These are phyloP conservation scores for Ophiognomonia clavigignenti-juglandacearum DNA, from an alignment of 2,329 filamentous ascomycete species.

Conservation along the genomic window DNA sequence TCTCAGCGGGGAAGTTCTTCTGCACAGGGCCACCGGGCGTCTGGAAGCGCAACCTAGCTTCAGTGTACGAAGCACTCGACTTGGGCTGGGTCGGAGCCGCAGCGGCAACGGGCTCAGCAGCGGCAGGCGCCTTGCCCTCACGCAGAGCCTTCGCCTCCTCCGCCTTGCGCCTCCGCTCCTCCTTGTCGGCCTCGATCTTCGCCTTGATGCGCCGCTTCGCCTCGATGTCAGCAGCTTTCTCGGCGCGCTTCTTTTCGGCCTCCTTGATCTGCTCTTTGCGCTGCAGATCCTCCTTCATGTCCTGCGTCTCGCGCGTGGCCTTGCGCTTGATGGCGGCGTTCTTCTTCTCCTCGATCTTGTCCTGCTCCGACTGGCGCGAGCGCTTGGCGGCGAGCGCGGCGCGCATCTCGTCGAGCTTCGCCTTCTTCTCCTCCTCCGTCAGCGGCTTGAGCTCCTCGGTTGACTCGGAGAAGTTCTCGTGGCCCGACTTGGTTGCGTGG, in stretches of 20 bases:
- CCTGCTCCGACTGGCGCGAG: conserved; percentile 60
- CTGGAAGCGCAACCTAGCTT: conserved; percentile 78
- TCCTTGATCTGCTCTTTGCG: conserved; percentile 92
- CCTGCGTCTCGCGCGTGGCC: conserved; percentile 82
- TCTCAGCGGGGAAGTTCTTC: conserved; percentile 85
- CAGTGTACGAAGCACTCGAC: conserved; percentile 67
- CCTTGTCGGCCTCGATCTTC: conserved; percentile 92
- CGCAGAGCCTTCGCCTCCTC: conserved; percentile 81
- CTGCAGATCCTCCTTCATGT: conserved; percentile 78
- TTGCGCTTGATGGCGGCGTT: conserved; percentile 86
- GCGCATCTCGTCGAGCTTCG: conserved; percentile 70
- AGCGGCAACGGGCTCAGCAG: conserved; percentile 39
- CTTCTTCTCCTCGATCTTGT: conserved; percentile 76
- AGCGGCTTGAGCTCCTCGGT: conserved; percentile 87
- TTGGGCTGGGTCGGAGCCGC: conserved; percentile 47
- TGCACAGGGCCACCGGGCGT: conserved; percentile 69
- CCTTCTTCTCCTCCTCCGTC: conserved; percentile 85
- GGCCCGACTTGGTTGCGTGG: conserved; percentile 86
- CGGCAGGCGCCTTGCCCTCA: conserved; percentile 60
- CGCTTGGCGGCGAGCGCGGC: conserved; percentile 69
- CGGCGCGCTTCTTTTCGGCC: conserved; percentile 76
- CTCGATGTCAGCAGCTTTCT: conserved; percentile 80
- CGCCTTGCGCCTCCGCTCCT: conserved; percentile 77
- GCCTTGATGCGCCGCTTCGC: conserved; percentile 87
- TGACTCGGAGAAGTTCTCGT: conserved; percentile 88